Conservation (phyloP, 805 yeast species). For the Saccharomycopsis sp. region DNA sequence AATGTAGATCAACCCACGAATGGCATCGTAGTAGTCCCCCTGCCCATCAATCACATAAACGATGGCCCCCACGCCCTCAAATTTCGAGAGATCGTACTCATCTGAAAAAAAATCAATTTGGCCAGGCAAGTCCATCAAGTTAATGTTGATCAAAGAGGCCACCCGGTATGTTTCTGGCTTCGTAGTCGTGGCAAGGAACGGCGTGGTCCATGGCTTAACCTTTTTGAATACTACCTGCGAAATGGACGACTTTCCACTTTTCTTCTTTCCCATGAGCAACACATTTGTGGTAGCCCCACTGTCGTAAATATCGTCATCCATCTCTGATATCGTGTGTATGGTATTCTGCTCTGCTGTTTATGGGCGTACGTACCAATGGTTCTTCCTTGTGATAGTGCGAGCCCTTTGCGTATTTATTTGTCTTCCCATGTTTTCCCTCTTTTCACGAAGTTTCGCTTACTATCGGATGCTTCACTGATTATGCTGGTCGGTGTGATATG, state of each 20-base stretch:
- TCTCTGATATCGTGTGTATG: no score
- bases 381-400: no score
- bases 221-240: conserved; percentile 94
- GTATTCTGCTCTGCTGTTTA: no score
- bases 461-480: background rate
- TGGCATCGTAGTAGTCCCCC: conserved; percentile 89
- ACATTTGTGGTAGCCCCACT: conserved; percentile 10
- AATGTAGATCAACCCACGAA: conserved; percentile 81
- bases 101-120: conserved; percentile 67
- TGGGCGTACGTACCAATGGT: no score
- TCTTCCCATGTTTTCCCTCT: no score
- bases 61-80: conserved; percentile 78
- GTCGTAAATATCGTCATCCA: conserved; percentile 1
- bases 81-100: conserved; percentile 61
- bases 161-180: conserved; percentile 83
- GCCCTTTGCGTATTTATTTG: no score
- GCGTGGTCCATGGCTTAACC: conserved; percentile 91
- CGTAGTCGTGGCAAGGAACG: conserved; percentile 84
- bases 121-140: conserved; percentile 93
- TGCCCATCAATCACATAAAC: conserved; percentile 94
- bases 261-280: conserved; percentile 22
- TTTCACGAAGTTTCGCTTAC: no score
- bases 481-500: background rate
- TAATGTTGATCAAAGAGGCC: conserved; percentile 74
- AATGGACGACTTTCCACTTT: conserved; percentile 92